phyloP scores from a whole-genome alignment of 352 stramenopile species.

The Phytopythium ostracodes region DNA sequence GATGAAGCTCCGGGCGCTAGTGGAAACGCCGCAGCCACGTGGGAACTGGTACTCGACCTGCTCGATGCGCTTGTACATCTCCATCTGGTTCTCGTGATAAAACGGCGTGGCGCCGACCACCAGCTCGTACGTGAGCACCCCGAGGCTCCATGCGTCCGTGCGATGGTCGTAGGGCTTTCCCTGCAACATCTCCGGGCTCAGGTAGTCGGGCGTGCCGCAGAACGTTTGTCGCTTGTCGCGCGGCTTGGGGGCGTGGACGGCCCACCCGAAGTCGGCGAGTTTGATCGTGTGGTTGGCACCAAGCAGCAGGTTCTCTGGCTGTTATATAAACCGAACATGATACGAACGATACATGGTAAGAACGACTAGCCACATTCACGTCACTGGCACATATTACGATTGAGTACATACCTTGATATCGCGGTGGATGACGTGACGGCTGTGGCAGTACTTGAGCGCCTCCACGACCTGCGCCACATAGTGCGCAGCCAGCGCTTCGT shows the following conservation, averaged over 20 bases:
- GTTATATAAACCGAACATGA: conserved; percentile 7
- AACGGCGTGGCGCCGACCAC: conserved; percentile 79
- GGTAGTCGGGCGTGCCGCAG: conserved; percentile 83
- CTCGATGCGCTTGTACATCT: conserved; percentile 80
- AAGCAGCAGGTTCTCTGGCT: conserved; percentile 85
- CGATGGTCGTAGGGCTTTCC: conserved; percentile 56
- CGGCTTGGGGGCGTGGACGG: conserved; percentile 66
- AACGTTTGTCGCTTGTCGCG: conserved; percentile 63
- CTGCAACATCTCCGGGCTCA: conserved; percentile 82
- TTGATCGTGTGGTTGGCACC: conserved; percentile 76
- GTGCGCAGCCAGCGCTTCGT: conserved; percentile 41
- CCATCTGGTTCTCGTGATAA: conserved; percentile 69
- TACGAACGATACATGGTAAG: conserved; percentile 1
- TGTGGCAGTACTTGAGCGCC: conserved; percentile 75
- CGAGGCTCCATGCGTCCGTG: conserved; percentile 81
- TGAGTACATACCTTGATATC: conserved; percentile 71
- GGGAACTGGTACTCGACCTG: conserved; percentile 59
- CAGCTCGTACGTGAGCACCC: conserved; percentile 81
- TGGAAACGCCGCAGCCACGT: conserved; percentile 36
- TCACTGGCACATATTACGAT: not conserved
- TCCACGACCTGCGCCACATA: conserved; percentile 80
- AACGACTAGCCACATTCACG: not conserved
- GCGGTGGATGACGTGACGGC: conserved; percentile 77
- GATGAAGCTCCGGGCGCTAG: conserved; percentile 64
- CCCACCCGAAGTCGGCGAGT: conserved; percentile 87